A percentile compares a stretch with the other conserved stretches of the same genome.
Conservation (phyloP, 495 filamentous ascomycete genomes). For the Stereocaulon alpinum region DNA sequence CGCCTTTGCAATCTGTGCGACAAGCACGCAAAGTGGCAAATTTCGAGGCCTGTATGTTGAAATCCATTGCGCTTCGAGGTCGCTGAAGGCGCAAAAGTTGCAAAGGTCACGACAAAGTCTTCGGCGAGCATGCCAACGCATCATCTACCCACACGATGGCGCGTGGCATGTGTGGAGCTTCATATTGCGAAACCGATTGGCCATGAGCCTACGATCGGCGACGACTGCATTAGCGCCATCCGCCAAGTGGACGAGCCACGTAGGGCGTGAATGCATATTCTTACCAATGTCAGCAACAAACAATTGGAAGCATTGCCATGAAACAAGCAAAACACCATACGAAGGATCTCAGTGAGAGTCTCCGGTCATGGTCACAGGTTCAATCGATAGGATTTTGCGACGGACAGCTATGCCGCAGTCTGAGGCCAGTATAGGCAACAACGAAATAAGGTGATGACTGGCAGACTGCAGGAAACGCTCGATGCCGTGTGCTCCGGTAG, state of each 20-base stretch:
- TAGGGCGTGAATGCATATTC: no score
- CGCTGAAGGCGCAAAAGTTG: background rate
- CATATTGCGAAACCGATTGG: background rate
- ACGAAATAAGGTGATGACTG: no score
- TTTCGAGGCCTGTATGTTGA: background rate
- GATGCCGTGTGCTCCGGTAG: no score
- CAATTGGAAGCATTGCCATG: background rate
- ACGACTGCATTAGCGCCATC: constrained; percentile 7
- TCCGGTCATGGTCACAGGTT: background rate
- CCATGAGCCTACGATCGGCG: background rate
- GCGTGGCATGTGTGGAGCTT: background rate
- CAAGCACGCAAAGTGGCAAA: background rate
- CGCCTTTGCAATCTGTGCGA: background rate
- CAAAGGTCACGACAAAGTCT: background rate
- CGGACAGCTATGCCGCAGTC: no score
- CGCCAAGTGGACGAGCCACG: background rate
- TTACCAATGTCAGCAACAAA: background rate
- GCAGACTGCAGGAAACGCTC: no score
- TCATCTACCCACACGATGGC: background rate
- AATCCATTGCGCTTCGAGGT: background rate
- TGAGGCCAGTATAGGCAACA: no score
- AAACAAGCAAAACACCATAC: background rate
- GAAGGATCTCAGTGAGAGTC: background rate
- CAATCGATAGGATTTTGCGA: background rate
- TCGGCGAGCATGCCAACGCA: background rate